A percentile compares a stretch with the other conserved stretches of the same genome.
These are phyloP conservation scores for Trametes elegans DNA, from an alignment of 768 basidiomycete genomes.

Conservation along the genomic window DNA sequence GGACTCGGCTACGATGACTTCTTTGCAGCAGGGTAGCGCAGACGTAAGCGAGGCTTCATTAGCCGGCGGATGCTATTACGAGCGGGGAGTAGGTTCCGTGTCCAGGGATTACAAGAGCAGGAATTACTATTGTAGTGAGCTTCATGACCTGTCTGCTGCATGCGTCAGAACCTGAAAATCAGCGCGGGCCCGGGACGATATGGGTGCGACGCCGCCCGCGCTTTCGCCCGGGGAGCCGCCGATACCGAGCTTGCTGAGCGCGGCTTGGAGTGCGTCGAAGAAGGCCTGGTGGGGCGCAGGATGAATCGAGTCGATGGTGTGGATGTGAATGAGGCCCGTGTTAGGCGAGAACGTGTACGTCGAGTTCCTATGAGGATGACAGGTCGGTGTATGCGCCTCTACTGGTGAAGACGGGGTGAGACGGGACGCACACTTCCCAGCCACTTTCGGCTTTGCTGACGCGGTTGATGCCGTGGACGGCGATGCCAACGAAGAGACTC, in stretches of 20 bases:
- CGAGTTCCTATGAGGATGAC: conserved; percentile 60
- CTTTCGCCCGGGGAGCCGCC: conserved; percentile 12
- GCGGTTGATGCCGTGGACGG: conserved; percentile 56
- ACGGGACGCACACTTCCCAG: conserved; percentile 66
- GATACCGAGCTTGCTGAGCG: conserved; percentile 18
- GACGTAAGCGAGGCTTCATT: no score
- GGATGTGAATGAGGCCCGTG: conserved; percentile 61
- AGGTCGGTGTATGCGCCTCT: no score
- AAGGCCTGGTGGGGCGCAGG: conserved; percentile 74
- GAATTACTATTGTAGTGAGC: neutral
- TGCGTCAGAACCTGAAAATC: neutral
- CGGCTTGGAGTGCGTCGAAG: conserved; percentile 52
- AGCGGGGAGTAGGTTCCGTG: neutral
- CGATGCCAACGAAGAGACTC: conserved; percentile 51
- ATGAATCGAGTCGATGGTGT: conserved; percentile 72
- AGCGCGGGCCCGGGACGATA: neutral
- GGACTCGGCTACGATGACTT: no score
- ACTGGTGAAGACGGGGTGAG: no score
- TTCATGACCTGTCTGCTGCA: neutral
- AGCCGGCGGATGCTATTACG: neutral
- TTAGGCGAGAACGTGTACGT: conserved; percentile 72
- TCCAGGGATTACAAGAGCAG: neutral
- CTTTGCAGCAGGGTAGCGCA: no score
- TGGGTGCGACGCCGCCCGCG: conserved; percentile 7
- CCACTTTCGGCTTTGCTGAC: conserved; percentile 62